Conservation (phyloP, 2,329 filamentous ascomycete species). For the Aspergillus pseudoviridinutans region DNA sequence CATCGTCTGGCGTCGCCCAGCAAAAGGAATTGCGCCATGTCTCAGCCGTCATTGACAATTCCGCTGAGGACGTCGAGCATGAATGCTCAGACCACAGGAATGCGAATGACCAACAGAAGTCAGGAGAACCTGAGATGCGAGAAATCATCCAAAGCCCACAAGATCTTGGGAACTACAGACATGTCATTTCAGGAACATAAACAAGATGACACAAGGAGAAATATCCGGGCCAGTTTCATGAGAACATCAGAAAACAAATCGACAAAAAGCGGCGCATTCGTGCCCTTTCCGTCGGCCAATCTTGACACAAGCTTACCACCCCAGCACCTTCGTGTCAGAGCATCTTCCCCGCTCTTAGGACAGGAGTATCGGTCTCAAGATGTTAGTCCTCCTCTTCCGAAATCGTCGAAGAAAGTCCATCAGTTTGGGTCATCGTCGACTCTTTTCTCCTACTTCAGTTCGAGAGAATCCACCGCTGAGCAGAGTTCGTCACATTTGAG, state of each 20-base stretch:
- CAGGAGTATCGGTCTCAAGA: constrained; percentile 32
- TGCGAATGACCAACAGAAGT: constrained; percentile 6
- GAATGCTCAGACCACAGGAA: constrained; percentile 10
- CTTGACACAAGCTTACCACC: constrained; percentile 17
- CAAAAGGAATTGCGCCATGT: constrained; percentile 5
- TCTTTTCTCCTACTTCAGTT: constrained; percentile 46
- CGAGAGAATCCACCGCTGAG: constrained; percentile 37
- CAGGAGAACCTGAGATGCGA: constrained; percentile 16
- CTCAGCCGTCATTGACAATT: constrained; percentile 11
- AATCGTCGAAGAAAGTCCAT: constrained; percentile 33
- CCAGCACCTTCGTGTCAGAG: constrained; percentile 36
- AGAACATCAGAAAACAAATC: constrained; percentile 38
- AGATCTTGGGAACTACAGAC: constrained; percentile 29
- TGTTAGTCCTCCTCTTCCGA: constrained; percentile 26
- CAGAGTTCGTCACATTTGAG: constrained; percentile 18
- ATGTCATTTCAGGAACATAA: constrained; percentile 19
- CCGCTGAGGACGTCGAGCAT: constrained; percentile 16
- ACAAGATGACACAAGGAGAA: constrained; percentile 22
- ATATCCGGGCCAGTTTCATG: constrained; percentile 36
- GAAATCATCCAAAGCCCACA: constrained; percentile 28
- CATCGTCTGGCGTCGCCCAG: neutral
- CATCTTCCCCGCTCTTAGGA: constrained; percentile 46
- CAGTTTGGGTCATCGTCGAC: constrained; percentile 44
- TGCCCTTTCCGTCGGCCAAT: constrained; percentile 23
- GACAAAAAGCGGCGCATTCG: constrained; percentile 20